Percentiles rank a stretch among this genome's conserved stretches.
These are phyloP conservation scores for Choanephora cucurbitarum DNA, from an alignment of 371 early-diverging fungal species.

Conservation along the genomic window DNA sequence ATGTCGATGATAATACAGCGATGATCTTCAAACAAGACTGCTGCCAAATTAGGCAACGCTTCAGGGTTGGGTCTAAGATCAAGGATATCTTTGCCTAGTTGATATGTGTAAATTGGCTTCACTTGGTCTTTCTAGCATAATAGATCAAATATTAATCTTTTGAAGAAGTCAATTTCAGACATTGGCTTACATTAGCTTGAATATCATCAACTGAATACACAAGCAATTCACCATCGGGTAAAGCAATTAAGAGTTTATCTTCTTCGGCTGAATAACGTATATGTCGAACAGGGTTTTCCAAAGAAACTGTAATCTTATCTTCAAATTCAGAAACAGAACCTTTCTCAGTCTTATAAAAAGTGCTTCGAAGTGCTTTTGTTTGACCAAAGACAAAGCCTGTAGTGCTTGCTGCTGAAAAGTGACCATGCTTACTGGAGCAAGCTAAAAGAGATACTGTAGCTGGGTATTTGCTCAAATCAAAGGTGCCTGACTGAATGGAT, in stretches of 20 bases:
- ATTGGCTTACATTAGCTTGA: conserved; percentile 23
- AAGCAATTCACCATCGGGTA: conserved; percentile 23
- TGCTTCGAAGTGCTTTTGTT: conserved; percentile 30
- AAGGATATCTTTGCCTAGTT: conserved; percentile 23
- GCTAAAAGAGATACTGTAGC: conserved; percentile 38
- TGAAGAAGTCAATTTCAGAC: not conserved
- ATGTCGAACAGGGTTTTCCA: conserved; percentile 35
- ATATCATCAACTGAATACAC: conserved; percentile 37
- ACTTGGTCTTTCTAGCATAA: not conserved
- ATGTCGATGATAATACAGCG: conserved; percentile 28
- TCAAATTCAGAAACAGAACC: conserved; percentile 19
- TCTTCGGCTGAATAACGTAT: conserved; percentile 38
- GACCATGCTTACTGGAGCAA: conserved; percentile 38
- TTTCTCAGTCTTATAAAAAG: conserved; percentile 30
- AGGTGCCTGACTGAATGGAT: conserved; percentile 33
- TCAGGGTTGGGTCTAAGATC: conserved; percentile 51
- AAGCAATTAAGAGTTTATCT: conserved; percentile 27
- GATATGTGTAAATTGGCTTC: conserved; percentile 12
- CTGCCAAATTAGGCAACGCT: conserved; percentile 31
- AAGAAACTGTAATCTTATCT: conserved; percentile 7
- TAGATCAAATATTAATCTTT: not conserved
- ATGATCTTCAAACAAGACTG: conserved; percentile 29
- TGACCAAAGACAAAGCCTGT: conserved; percentile 42
- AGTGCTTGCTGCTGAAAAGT: conserved; percentile 40
- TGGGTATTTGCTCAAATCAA: conserved; percentile 29